Evolutionary conservation across 352 stramenopile genomes (phyloP), one percentile per base, ranked within the genome.

Genomic region (Nothophytophthora sp.): DNA sequence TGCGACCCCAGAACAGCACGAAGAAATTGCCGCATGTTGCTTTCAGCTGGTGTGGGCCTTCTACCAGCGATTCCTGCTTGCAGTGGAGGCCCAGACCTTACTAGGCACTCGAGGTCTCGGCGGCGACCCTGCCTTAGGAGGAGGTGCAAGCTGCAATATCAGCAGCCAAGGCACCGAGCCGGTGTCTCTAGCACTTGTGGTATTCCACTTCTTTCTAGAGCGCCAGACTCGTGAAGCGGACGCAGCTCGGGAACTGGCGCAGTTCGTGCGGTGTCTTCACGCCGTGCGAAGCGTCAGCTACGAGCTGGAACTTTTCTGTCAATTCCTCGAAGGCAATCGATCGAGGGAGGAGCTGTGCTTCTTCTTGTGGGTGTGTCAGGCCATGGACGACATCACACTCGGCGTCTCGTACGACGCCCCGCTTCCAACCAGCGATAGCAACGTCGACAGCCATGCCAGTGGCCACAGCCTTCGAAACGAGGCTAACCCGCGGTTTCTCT

Each of bases 161-260:
- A 46, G 45, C 7, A 55, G 33, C 29, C 40, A 38, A 23, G 18
- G 22, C 4, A 18, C 35, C 1, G 49, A 56, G 15, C 47, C 49
- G 2, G 42, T 68, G 8, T 72, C 70, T 0, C 36, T 85, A 5
- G 37, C 67, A 4, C 47, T 57, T 0, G 39, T 86, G 18, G 55
- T 86, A 7, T 50, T 86, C 5, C 66, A 81, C 13, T 87, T 75
- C 41, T 89, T 87, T 37, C 47, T 89, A 5, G 75, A 84, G 36
- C 75, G 73, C 22, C 63, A 66, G 3, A 37, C 50, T 8, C 50
- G 28, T 19, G 76, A 86, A 13, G 11, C 20, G 0, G 66, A 76
- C 4, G 75, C 73, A 8, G 4, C 68, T 7, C 15, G 8, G 0
- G 72, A 73, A 24, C 32, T 79, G 2, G 49, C 63, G 11, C 63